These are phyloP conservation scores for Epichloe sp. DNA, from an alignment of 2,329 filamentous ascomycete genomes.

Conservation along the genomic window DNA sequence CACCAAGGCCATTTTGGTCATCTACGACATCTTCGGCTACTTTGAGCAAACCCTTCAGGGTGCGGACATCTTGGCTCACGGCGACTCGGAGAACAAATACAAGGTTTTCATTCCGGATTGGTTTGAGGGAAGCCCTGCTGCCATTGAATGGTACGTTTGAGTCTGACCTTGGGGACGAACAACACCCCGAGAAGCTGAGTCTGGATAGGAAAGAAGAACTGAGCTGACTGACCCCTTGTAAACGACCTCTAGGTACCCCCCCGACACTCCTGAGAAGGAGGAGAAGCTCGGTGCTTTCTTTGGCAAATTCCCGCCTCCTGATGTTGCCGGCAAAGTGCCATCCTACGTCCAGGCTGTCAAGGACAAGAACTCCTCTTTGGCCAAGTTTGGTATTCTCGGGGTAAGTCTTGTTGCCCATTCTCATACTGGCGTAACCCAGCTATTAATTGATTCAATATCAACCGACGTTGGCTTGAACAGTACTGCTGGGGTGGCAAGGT, in stretches of 20 bases:
- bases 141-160: slow-evolving; percentile 33
- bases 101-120: slow-evolving; percentile 86
- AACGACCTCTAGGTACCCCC: slow-evolving; percentile 40
- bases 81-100: slow-evolving; percentile 51
- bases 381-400: slow-evolving; percentile 48
- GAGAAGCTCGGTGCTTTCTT: slow-evolving; percentile 47
- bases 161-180: background rate
- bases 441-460: background rate
- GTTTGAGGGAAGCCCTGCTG: slow-evolving; percentile 61
- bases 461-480: slow-evolving; percentile 14
- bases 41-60: slow-evolving; percentile 58
- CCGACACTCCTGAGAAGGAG: slow-evolving; percentile 50
- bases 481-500: slow-evolving; percentile 65
- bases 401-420: slow-evolving; percentile 24
- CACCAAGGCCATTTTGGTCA: slow-evolving; percentile 45
- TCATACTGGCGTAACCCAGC: background rate
- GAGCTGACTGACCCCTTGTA: background rate
- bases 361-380: slow-evolving; percentile 38
- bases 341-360: slow-evolving; percentile 40
- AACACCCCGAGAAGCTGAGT: background rate
- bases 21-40: slow-evolving; percentile 60
- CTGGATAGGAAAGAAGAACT: background rate
- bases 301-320: slow-evolving; percentile 32
- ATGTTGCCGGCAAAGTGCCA: slow-evolving; percentile 36
- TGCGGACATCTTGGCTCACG: slow-evolving; percentile 49